These are phyloP conservation scores for Blastobotrys peoriensis DNA, from an alignment of 805 yeast species.

Conservation along the genomic window DNA sequence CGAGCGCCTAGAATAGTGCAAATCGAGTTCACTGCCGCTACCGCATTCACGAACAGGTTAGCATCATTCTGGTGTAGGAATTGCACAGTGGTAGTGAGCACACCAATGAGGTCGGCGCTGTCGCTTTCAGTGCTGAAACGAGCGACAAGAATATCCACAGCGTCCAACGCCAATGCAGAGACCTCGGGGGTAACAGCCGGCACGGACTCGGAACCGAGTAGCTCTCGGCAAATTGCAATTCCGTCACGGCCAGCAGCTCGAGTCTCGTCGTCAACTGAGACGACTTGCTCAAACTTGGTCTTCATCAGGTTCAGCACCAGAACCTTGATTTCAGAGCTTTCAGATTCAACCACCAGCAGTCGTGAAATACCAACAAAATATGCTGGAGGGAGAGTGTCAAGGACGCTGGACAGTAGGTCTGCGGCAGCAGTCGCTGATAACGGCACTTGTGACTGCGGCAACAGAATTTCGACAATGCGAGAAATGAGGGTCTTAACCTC, in stretches of 20 bases:
- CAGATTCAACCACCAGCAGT: slow-evolving; percentile 23
- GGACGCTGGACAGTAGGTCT: slow-evolving; percentile 39
- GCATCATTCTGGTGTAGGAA: slow-evolving; percentile 43
- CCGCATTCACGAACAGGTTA: slow-evolving; percentile 66
- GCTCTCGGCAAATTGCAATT: slow-evolving; percentile 45
- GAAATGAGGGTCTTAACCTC: slow-evolving; percentile 10
- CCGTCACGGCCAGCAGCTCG: slow-evolving; percentile 45
- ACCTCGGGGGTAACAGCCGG: slow-evolving; percentile 36
- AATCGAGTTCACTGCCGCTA: slow-evolving; percentile 64
- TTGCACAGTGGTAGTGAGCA: slow-evolving; percentile 10
- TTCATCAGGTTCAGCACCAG: slow-evolving; percentile 59
- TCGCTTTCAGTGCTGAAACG: slow-evolving; percentile 52
- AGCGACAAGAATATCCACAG: slow-evolving; percentile 54
- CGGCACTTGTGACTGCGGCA: neutral
- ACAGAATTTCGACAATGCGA: slow-evolving; percentile 9
- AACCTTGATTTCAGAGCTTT: slow-evolving; percentile 41
- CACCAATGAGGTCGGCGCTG: slow-evolving; percentile 36
- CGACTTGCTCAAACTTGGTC: slow-evolving; percentile 64
- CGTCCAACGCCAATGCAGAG: slow-evolving; percentile 64
- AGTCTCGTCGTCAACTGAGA: slow-evolving; percentile 42
- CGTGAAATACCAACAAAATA: slow-evolving; percentile 62
- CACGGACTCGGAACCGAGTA: slow-evolving; percentile 20
- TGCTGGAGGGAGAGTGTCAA: slow-evolving; percentile 69
- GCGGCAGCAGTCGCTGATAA: neutral
- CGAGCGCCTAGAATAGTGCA: slow-evolving; percentile 78